These are phyloP conservation scores for Ophiocordyceps robertsii DNA, from an alignment of 2,329 filamentous ascomycete species.

Conservation along the genomic window DNA sequence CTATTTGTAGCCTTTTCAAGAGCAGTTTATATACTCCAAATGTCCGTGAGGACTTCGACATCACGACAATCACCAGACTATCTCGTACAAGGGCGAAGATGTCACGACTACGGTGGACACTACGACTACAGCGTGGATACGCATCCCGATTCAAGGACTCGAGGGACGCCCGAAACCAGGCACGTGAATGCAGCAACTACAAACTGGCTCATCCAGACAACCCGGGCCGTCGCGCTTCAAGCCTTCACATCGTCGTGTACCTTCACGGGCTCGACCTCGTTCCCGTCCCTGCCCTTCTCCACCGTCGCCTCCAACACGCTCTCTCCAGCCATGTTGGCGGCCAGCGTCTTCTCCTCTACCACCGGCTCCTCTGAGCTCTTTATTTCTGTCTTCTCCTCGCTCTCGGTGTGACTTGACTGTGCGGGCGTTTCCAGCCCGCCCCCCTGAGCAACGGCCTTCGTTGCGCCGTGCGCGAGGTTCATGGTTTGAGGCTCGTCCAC, in stretches of 20 bases:
- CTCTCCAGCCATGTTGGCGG: conserved; percentile 29
- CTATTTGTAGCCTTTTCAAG: too few relatives aligned
- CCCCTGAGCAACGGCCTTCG: neutral
- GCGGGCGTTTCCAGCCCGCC: neutral
- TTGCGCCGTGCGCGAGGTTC: neutral
- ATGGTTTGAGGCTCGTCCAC: neutral
- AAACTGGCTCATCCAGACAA: neutral
- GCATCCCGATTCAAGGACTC: too few relatives aligned
- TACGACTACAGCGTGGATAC: too few relatives aligned
- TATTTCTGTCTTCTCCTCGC: neutral
- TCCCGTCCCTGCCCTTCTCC: conserved; percentile 18
- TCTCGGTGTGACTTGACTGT: too few relatives aligned
- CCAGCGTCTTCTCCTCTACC: conserved; percentile 21
- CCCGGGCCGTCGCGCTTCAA: conserved; percentile 4
- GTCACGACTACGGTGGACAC: too few relatives aligned
- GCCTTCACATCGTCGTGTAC: conserved; percentile 20
- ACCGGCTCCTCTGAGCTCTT: conserved; percentile 1
- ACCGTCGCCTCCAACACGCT: conserved; percentile 25
- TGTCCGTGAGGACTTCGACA: too few relatives aligned
- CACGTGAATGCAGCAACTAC: neutral
- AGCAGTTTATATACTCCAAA: too few relatives aligned
- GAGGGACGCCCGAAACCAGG: neutral
- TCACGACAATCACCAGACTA: too few relatives aligned
- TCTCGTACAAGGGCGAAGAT: too few relatives aligned
- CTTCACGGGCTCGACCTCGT: conserved; percentile 19